A percentile compares a stretch with the other conserved stretches of the same genome.
These are phyloP conservation scores for Pseudodiploospora longispora DNA, from an alignment of 2,329 filamentous ascomycete genomes.

Conservation along the genomic window DNA sequence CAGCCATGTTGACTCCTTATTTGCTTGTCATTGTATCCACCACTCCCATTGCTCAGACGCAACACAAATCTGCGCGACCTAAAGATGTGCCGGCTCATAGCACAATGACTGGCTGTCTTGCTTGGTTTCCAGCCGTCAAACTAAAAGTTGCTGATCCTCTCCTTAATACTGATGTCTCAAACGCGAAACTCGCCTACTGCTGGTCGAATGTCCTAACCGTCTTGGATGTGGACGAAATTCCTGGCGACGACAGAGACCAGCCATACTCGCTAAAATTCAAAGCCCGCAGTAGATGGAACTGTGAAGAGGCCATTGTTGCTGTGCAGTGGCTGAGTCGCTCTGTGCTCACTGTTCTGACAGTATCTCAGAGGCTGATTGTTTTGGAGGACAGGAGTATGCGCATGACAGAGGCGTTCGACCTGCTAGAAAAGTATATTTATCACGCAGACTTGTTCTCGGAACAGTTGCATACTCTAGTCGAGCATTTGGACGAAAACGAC, in stretches of 20 bases:
- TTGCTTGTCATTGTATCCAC: conserved; percentile 94
- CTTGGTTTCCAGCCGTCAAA: conserved; percentile 95
- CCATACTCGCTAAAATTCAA: conserved; percentile 72
- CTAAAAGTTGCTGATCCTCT: conserved; percentile 67
- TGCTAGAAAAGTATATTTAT: conserved; percentile 86
- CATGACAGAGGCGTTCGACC: conserved; percentile 89
- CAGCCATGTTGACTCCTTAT: conserved; percentile 93
- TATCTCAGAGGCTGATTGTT: conserved; percentile 87
- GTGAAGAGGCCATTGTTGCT: conserved; percentile 90
- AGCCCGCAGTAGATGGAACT: conserved; percentile 80
- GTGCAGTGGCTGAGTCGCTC: conserved; percentile 96
- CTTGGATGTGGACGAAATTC: conserved; percentile 73
- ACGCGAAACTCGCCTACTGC: conserved; percentile 88
- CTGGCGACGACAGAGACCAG: conserved; percentile 62
- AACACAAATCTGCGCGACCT: conserved; percentile 85
- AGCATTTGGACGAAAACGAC: conserved; percentile 81
- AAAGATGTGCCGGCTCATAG: conserved; percentile 88
- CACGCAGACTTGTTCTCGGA: conserved; percentile 84
- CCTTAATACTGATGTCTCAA: conserved; percentile 61
- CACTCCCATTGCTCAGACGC: conserved; percentile 89
- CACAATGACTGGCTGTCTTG: conserved; percentile 84
- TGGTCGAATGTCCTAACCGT: conserved; percentile 98
- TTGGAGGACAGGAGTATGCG: conserved; percentile 83
- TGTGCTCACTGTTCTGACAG: conserved; percentile 83
- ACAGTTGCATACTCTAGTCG: conserved; percentile 76